Evolutionary conservation across 2,329 filamentous ascomycete genomes (phyloP).

Genomic region (Ophiostoma novo-ulmi): DNA sequence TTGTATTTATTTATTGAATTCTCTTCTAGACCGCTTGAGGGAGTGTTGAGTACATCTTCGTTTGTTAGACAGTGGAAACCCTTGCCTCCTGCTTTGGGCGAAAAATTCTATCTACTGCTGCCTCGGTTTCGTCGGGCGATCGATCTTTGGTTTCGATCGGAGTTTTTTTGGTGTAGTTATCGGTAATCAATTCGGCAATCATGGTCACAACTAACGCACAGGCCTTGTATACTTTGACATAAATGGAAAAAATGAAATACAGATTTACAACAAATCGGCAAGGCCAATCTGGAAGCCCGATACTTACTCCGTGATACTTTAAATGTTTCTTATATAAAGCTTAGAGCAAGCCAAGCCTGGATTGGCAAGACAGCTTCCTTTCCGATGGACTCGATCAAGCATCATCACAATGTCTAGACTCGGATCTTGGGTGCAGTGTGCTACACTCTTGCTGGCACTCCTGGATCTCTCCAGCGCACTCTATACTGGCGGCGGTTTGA

Average conservation of each 20-base stretch:
- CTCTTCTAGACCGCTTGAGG: no score
- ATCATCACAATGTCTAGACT: constrained; percentile 6
- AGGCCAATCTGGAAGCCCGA: background rate
- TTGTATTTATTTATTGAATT: no score
- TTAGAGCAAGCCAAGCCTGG: background rate
- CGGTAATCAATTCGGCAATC: no score
- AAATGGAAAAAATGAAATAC: background rate
- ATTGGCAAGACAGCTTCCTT: background rate
- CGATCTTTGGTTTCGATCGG: no score
- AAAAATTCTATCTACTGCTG: no score
- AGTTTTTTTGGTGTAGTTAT: no score
- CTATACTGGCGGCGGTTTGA: constrained; percentile 18
- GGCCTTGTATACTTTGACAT: background rate
- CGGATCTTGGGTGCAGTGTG: background rate
- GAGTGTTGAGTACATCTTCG: no score
- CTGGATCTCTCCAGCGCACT: background rate
- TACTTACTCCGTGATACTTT: background rate
- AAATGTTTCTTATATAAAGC: background rate
- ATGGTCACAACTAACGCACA: no score
- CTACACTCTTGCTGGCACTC: background rate
- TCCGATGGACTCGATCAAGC: background rate
- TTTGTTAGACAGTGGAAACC: no score
- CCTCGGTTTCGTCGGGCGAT: no score
- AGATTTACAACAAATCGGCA: background rate
- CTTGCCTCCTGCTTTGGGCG: no score